These are phyloP conservation scores for Pistacia integerrima DNA, from an alignment of 345 rosid species.

Conservation along the genomic window DNA sequence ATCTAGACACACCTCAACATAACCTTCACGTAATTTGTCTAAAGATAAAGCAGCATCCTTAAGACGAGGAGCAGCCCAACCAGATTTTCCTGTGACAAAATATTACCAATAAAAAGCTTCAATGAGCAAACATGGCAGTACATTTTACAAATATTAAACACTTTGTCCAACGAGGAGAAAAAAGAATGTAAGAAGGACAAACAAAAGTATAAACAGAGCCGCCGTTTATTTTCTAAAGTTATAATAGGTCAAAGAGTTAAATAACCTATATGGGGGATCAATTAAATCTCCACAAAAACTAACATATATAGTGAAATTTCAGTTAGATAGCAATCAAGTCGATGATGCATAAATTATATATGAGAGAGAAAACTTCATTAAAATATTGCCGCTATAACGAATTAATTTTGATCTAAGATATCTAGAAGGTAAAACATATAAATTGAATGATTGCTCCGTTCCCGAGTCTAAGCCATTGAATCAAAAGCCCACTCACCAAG, in stretches of 20 bases:
- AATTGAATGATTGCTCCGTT: not conserved
- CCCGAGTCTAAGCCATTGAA: not conserved
- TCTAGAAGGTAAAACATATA: not conserved
- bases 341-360: not conserved
- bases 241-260: not conserved
- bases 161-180: not conserved
- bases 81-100: constrained; percentile 61
- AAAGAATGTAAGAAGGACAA: not conserved
- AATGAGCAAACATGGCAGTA: not conserved
- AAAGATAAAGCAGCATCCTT: constrained; percentile 91
- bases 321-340: not conserved
- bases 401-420: not conserved
- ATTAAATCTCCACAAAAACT: not conserved
- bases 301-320: not conserved
- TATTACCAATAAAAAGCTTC: constrained; percentile 2
- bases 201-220: not conserved
- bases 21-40: constrained; percentile 87
- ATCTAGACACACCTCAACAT: constrained; percentile 66
- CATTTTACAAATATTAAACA: not conserved
- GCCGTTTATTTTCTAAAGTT: not conserved
- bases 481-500: not conserved
- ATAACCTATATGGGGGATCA: not conserved
- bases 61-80: constrained; percentile 99
- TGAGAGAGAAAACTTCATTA: not conserved
- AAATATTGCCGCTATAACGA: not conserved